A percentile compares a stretch with the other conserved stretches of the same genome.
Evolutionary conservation across 371 early-diverging fungal species (phyloP).

Genomic region (Mucor velutinosus): DNA sequence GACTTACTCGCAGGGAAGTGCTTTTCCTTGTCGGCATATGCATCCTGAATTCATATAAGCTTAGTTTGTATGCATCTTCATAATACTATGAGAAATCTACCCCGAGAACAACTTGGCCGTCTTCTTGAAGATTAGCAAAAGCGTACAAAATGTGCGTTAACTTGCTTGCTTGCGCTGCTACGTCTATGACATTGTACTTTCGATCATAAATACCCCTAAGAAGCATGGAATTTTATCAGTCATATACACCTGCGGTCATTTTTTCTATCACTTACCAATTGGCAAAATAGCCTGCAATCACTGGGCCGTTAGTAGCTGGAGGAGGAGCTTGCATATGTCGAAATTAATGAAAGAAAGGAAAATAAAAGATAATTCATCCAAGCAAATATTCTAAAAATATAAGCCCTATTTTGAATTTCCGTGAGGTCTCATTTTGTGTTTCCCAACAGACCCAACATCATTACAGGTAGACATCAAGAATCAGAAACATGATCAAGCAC

Average conservation of each 20-base stretch:
- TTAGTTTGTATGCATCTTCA: neutral
- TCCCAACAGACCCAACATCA: too few relatives aligned
- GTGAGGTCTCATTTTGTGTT: neutral
- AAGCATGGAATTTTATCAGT: neutral
- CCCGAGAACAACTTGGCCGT: constrained; percentile 66
- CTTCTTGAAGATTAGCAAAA: constrained; percentile 79
- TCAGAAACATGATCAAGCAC: too few relatives aligned
- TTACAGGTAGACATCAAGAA: too few relatives aligned
- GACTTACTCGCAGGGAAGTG: constrained; percentile 41
- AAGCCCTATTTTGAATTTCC: neutral
- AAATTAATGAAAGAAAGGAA: neutral
- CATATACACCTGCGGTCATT: too few relatives aligned
- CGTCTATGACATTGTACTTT: constrained; percentile 64
- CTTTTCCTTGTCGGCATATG: constrained; percentile 52
- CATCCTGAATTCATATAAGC: constrained; percentile 26
- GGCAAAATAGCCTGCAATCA: constrained; percentile 44
- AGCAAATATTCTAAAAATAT: neutral
- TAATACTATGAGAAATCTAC: constrained; percentile 24
- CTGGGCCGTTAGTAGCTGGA: constrained; percentile 37
- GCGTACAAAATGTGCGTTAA: constrained; percentile 87
- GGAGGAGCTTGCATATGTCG: constrained; percentile 21
- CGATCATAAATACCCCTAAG: constrained; percentile 77
- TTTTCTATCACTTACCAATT: constrained; percentile 23
- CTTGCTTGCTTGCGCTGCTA: constrained; percentile 58
- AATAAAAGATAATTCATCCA: neutral